phyloP scores from a whole-genome alignment of 2,329 filamentous ascomycete species.

The Thielaviopsis punctulata region DNA sequence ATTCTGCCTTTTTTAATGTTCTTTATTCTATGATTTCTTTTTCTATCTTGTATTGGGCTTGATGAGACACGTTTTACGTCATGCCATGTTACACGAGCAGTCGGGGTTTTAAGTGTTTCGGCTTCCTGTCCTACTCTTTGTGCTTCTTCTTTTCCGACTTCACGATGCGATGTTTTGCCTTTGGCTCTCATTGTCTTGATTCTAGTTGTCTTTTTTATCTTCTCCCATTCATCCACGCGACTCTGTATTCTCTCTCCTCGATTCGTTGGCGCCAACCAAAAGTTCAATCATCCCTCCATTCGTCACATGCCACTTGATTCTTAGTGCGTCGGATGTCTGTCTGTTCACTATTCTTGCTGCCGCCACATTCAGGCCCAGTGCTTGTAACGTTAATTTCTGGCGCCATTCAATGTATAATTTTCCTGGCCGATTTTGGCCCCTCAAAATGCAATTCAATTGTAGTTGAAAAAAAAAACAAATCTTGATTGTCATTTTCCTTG shows the following conservation, averaged over 20 bases:
- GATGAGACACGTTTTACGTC: not conserved
- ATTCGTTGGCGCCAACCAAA: not conserved
- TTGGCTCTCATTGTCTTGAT: not conserved
- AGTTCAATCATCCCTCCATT: not conserved
- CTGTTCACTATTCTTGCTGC: not conserved
- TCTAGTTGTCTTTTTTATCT: not conserved
- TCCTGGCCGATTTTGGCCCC: not conserved
- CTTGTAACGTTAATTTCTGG: not conserved
- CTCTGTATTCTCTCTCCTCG: not conserved
- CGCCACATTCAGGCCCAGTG: not conserved
- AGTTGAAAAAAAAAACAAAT: not conserved
- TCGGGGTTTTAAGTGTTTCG: not conserved
- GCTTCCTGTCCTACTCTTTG: not conserved
- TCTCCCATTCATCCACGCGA: not conserved
- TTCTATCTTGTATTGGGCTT: not conserved
- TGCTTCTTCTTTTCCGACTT: not conserved
- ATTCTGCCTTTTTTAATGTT: too few species aligned
- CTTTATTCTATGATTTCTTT: not conserved
- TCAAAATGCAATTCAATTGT: not conserved
- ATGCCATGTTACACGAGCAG: not conserved
- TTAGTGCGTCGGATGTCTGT: not conserved
- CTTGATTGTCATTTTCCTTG: not conserved
- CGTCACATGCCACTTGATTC: not conserved
- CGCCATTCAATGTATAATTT: not conserved
- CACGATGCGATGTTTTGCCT: not conserved